A percentile compares a stretch with the other conserved stretches of the same genome.
Evolutionary conservation across 192 early-diverging fungal genomes (phyloP).

Genomic region (Entophlyctis helioformis): DNA sequence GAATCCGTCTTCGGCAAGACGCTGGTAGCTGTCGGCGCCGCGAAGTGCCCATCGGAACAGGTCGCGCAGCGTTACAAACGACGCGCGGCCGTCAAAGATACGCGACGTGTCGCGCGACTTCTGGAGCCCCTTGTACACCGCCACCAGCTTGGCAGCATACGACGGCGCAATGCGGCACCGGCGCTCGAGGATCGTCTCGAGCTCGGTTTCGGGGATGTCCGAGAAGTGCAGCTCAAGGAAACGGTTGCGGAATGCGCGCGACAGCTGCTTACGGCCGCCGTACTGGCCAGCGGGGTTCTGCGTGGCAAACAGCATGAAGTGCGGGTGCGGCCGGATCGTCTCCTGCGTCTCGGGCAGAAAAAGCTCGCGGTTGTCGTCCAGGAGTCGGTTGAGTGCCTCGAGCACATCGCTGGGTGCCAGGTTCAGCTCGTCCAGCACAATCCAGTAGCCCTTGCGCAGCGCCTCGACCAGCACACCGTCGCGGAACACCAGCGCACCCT

Average conservation of each 20-base stretch:
- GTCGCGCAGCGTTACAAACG: slow-evolving; percentile 92
- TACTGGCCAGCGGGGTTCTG: slow-evolving; percentile 98
- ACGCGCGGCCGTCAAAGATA: slow-evolving; percentile 90
- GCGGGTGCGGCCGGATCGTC: slow-evolving; percentile 80
- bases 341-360: slow-evolving; percentile 94
- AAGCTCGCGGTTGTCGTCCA: slow-evolving; percentile 97
- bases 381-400: slow-evolving; percentile 89
- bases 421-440: slow-evolving; percentile 97
- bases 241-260: slow-evolving; percentile 92
- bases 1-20: slow-evolving; percentile 85
- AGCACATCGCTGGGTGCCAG: slow-evolving; percentile 96
- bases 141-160: slow-evolving; percentile 72
- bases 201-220: slow-evolving; percentile 87
- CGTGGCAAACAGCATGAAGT: slow-evolving; percentile 98
- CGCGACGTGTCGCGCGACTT: slow-evolving; percentile 44
- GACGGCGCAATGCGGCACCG: slow-evolving; percentile 80
- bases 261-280: slow-evolving; percentile 91
- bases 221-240: slow-evolving; percentile 95
- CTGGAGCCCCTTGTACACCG: slow-evolving; percentile 74
- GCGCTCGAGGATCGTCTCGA: slow-evolving; percentile 77
- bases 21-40: slow-evolving; percentile 54
- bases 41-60: slow-evolving; percentile 95
- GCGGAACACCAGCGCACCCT: slow-evolving; percentile 83
- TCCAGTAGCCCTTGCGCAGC: slow-evolving; percentile 88
- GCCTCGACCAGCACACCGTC: slow-evolving; percentile 94